A percentile compares a stretch with the other conserved stretches of the same genome.
Conservation (phyloP, 2,329 filamentous ascomycete species). For the Clonostachys rhizophaga region DNA sequence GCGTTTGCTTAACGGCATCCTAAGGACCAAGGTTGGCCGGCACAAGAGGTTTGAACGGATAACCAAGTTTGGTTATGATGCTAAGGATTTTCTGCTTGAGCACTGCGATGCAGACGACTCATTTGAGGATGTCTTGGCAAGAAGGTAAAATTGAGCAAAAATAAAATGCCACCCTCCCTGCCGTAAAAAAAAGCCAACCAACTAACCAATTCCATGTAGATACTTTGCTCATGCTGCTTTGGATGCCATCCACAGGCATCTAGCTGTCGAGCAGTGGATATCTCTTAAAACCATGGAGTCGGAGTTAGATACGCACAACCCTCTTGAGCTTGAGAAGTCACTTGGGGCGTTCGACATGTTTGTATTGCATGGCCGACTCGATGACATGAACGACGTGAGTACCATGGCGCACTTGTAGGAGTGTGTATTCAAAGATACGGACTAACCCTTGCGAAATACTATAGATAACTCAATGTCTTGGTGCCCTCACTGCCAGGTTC, state of each 20-base stretch:
- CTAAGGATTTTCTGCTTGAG: constrained; percentile 74
- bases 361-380: constrained; percentile 65
- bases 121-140: constrained; percentile 70
- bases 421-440: too few species aligned
- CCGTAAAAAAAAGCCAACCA: too few species aligned
- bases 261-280: constrained; percentile 76
- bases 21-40: constrained; percentile 66
- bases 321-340: constrained; percentile 45
- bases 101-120: constrained; percentile 57
- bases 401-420: not conserved
- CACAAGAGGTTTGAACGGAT: constrained; percentile 68
- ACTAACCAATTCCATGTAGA: constrained; percentile 27
- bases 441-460: not conserved
- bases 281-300: constrained; percentile 13
- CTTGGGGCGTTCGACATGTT: constrained; percentile 89
- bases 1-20: constrained; percentile 59
- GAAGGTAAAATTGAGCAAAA: constrained; percentile 39
- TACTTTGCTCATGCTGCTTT: constrained; percentile 74
- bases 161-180: not conserved
- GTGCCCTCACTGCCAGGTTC: constrained; percentile 57
- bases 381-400: constrained; percentile 70
- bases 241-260: constrained; percentile 73
- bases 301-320: constrained; percentile 37
- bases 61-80: constrained; percentile 73
- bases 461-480: constrained; percentile 60